Evolutionary conservation across 352 stramenopile genomes (phyloP).

Genomic region (Phytophthora pisi): DNA sequence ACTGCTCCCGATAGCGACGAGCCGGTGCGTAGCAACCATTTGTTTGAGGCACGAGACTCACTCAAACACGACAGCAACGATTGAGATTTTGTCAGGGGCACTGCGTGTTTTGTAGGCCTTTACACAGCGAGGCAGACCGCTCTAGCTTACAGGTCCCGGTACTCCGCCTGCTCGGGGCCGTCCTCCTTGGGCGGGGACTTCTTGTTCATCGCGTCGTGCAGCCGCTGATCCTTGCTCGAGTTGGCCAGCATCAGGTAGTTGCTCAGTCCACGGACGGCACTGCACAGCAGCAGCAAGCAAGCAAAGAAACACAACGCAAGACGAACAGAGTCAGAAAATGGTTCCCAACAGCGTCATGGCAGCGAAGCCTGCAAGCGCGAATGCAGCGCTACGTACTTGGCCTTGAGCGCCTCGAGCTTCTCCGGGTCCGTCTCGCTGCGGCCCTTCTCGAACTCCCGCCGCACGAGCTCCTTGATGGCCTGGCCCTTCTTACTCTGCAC

Average conservation of each 20-base stretch:
- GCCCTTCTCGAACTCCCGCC: constrained; percentile 83
- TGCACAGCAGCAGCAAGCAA: constrained; percentile 21
- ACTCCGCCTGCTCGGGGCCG: constrained; percentile 75
- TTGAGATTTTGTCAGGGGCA: neutral
- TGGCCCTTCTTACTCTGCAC: constrained; percentile 82
- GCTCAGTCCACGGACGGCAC: constrained; percentile 80
- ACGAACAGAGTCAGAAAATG: neutral
- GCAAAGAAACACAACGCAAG: neutral
- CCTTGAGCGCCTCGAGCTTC: constrained; percentile 84
- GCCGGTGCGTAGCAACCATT: neutral
- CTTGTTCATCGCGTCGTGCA: constrained; percentile 81
- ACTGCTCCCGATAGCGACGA: too few species aligned
- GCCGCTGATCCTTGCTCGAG: constrained; percentile 88
- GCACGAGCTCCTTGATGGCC: constrained; percentile 74
- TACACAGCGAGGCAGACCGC: constrained; percentile 1
- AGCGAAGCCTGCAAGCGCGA: neutral
- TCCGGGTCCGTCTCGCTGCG: constrained; percentile 77
- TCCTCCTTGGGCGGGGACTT: constrained; percentile 43
- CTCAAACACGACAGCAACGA: neutral
- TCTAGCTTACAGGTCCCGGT: constrained; percentile 67
- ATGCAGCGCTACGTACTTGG: constrained; percentile 64
- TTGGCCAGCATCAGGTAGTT: constrained; percentile 91
- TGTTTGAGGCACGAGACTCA: neutral
- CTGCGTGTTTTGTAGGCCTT: constrained; percentile 7
- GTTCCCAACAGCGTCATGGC: neutral